Percentiles rank a stretch among this genome's conserved stretches.
phyloP scores from a whole-genome alignment of 2,329 filamentous ascomycete genomes.

The Coniochaeta sp. region DNA sequence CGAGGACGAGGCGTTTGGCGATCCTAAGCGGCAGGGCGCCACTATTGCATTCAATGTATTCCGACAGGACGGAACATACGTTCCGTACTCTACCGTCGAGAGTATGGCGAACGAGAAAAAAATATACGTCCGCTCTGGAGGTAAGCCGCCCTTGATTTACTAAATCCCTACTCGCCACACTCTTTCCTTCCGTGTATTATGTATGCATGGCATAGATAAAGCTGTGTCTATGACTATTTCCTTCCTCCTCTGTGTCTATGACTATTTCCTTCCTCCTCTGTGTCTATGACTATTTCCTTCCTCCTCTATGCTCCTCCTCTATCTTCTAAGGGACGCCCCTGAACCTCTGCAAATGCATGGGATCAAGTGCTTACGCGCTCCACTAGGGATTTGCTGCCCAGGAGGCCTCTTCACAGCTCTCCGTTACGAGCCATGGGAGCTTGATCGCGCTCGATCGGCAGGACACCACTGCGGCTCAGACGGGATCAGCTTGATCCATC shows the following conservation, averaged over 20 bases:
- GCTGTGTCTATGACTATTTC: no score
- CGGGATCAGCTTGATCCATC: constrained; percentile 43
- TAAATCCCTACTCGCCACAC: no score
- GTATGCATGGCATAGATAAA: no score
- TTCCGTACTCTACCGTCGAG: constrained; percentile 54
- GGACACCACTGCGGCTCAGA: constrained; percentile 51
- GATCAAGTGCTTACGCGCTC: not conserved
- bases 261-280: not conserved
- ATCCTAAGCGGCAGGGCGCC: constrained; percentile 47
- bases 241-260: no score
- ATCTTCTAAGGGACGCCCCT: not conserved
- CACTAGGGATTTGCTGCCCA: constrained; percentile 37
- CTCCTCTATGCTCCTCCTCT: not conserved
- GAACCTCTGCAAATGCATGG: not conserved
- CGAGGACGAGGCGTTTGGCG: constrained; percentile 37
- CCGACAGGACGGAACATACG: constrained; percentile 39
- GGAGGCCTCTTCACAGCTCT: constrained; percentile 38
- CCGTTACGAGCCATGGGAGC: constrained; percentile 44
- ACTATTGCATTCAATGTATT: constrained; percentile 58
- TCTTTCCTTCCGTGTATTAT: no score
- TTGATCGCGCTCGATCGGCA: constrained; percentile 44
- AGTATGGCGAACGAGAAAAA: constrained; percentile 42
- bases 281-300: not conserved
- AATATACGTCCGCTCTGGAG: constrained; percentile 55
- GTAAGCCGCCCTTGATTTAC: constrained; percentile 14